Conservation (phyloP, 1,284 basidiomycete genomes). For the Lignosus rhinocerotis region DNA sequence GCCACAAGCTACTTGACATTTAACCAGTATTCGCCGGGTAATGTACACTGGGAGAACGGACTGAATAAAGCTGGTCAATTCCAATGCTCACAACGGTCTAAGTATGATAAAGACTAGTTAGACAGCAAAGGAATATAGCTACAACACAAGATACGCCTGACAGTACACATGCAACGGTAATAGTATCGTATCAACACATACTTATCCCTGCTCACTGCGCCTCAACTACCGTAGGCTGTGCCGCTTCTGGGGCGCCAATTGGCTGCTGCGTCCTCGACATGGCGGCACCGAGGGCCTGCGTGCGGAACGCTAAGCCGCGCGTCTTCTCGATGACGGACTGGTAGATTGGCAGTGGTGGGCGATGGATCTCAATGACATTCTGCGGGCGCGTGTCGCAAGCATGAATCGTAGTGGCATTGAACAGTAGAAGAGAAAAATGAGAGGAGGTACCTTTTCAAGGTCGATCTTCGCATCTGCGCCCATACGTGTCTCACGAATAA, state of each 20-base stretch:
- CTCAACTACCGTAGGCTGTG: slow-evolving; percentile 27
- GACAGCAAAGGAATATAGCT: not conserved
- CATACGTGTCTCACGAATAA: slow-evolving; percentile 95
- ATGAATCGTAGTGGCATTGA: slow-evolving; percentile 6
- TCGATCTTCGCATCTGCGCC: slow-evolving; percentile 97
- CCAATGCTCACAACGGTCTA: too few species aligned
- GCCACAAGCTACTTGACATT: too few species aligned
- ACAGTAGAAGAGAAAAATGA: slow-evolving; percentile 1
- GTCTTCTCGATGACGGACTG: slow-evolving; percentile 97
- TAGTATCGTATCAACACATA: not conserved
- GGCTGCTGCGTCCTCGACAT: slow-evolving; percentile 58
- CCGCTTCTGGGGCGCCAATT: slow-evolving; percentile 23
- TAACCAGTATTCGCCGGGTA: too few species aligned
- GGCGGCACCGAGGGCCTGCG: slow-evolving; percentile 87
- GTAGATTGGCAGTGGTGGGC: slow-evolving; percentile 87
- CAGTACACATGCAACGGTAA: not conserved
- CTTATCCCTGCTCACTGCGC: slow-evolving; percentile 17
- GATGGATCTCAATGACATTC: slow-evolving; percentile 96
- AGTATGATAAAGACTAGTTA: not conserved
- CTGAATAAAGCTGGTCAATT: too few species aligned
- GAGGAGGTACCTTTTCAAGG: slow-evolving; percentile 76
- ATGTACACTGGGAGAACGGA: too few species aligned
- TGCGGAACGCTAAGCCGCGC: slow-evolving; percentile 87
- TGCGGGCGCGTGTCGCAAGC: slow-evolving; percentile 32
- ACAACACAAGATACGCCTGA: not conserved